A percentile compares a stretch with the other conserved stretches of the same genome.
Evolutionary conservation across 73 alveolate genomes (phyloP).

Genomic region (Effrenium voratum): DNA sequence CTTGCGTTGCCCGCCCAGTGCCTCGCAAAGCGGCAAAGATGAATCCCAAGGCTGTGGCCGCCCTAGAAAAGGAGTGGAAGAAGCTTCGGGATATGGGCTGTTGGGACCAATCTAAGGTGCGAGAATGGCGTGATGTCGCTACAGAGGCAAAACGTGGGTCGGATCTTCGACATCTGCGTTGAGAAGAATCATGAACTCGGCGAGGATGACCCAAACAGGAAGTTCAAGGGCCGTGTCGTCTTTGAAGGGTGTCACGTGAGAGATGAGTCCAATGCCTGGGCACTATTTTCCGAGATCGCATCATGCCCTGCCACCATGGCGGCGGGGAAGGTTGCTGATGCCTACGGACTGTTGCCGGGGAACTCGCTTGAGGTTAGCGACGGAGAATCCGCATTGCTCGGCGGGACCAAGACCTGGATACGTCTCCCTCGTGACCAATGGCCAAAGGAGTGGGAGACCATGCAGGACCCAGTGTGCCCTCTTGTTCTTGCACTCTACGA

Average conservation of each 20-base stretch:
- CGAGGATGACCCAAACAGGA: not conserved
- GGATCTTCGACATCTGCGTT: not conserved
- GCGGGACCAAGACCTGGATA: too few relatives aligned
- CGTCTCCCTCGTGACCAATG: too few relatives aligned
- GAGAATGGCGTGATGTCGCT: not conserved
- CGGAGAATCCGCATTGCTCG: too few relatives aligned
- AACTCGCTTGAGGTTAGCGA: too few relatives aligned
- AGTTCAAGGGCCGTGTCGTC: not conserved
- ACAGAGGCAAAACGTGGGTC: not conserved
- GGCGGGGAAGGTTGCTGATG: too few relatives aligned
- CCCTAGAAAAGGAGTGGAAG: not conserved
- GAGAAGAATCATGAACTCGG: not conserved
- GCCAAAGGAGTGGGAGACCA: too few relatives aligned
- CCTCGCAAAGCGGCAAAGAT: not conserved
- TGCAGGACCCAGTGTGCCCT: too few relatives aligned
- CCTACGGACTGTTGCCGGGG: too few relatives aligned
- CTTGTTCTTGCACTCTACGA: too few relatives aligned
- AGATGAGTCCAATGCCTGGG: too few relatives aligned
- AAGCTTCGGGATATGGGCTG: not conserved
- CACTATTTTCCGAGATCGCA: too few relatives aligned
- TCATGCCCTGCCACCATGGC: too few relatives aligned
- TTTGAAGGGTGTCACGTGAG: not conserved
- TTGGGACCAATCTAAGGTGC: not conserved
- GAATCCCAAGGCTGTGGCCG: not conserved
- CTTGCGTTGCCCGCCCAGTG: not conserved